These are phyloP conservation scores for Phytophthora citrophthora DNA, from an alignment of 352 stramenopile genomes.

Conservation along the genomic window DNA sequence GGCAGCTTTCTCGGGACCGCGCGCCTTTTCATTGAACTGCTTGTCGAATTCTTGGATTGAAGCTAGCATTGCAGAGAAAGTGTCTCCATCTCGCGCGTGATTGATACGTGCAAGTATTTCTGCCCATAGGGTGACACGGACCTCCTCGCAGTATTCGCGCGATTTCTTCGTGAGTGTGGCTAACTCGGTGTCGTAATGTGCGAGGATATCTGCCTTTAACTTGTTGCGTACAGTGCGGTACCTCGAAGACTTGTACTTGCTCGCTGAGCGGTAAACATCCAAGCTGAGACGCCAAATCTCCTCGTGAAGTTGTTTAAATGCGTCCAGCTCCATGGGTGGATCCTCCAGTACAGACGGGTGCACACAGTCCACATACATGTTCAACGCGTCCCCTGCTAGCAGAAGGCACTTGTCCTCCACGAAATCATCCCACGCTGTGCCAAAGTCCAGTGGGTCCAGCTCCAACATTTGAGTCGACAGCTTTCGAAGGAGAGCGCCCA, in stretches of 20 bases:
- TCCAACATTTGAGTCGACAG: slow-evolving; percentile 35
- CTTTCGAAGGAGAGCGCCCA: slow-evolving; percentile 49
- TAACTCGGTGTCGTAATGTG: slow-evolving; percentile 49
- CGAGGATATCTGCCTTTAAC: slow-evolving; percentile 58
- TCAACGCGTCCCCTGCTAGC: slow-evolving; percentile 64
- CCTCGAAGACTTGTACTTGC: slow-evolving; percentile 49
- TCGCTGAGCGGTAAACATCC: slow-evolving; percentile 66
- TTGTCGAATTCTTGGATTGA: slow-evolving; percentile 63
- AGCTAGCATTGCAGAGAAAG: slow-evolving; percentile 51
- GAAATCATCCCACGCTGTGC: slow-evolving; percentile 70
- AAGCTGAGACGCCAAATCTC: slow-evolving; percentile 76
- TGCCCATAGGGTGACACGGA: slow-evolving; percentile 51
- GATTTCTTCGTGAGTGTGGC: slow-evolving; percentile 52
- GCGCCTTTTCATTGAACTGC: slow-evolving; percentile 49
- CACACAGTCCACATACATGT: slow-evolving; percentile 81
- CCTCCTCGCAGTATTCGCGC: slow-evolving; percentile 51
- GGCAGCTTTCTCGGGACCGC: slow-evolving; percentile 54
- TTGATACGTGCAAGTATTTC: slow-evolving; percentile 31
- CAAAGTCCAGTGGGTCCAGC: slow-evolving; percentile 55
- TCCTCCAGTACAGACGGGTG: slow-evolving; percentile 58
- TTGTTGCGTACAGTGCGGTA: slow-evolving; percentile 52
- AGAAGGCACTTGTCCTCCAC: slow-evolving; percentile 60
- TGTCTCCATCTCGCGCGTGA: slow-evolving; percentile 9
- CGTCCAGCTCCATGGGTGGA: slow-evolving; percentile 67
- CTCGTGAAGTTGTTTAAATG: slow-evolving; percentile 71